A percentile compares a stretch with the other conserved stretches of the same genome.
phyloP scores from a whole-genome alignment of 805 yeast genomes.

The Barnettozyma wickerhamii region DNA sequence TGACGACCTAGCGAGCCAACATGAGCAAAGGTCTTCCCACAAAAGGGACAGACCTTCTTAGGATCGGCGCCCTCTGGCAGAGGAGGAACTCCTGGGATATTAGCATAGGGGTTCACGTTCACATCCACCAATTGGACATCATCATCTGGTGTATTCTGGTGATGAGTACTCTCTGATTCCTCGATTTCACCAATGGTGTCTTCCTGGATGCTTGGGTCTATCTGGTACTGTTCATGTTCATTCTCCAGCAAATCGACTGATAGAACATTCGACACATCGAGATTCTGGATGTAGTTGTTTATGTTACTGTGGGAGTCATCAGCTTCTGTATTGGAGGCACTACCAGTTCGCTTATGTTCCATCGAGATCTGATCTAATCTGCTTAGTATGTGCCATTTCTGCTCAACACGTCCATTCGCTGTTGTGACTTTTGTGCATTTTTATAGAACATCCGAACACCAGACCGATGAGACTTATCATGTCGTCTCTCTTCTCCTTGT shows the following conservation, averaged over 20 bases:
- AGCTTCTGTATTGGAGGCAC: neutral
- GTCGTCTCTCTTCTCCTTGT: no score
- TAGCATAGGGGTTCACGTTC: neutral
- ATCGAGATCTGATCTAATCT: no score
- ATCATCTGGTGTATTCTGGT: no score
- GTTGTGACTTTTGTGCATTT: neutral
- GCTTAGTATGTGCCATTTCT: neutral
- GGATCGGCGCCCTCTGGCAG: slow-evolving; percentile 29
- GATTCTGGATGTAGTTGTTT: slow-evolving; percentile 16
- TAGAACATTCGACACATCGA: slow-evolving; percentile 16
- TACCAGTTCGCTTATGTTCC: no score
- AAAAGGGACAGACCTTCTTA: slow-evolving; percentile 42
- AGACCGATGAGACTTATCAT: no score
- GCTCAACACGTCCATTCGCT: neutral
- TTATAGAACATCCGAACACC: no score
- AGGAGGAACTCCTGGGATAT: slow-evolving; percentile 17
- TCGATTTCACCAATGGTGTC: no score
- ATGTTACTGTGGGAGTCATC: slow-evolving; percentile 8
- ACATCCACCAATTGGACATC: neutral
- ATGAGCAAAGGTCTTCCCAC: slow-evolving; percentile 49
- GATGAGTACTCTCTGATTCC: no score
- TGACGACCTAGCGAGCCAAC: slow-evolving; percentile 61
- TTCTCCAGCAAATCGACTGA: slow-evolving; percentile 10
- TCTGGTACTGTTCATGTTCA: slow-evolving; percentile 7
- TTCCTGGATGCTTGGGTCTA: slow-evolving; percentile 11